phyloP scores from a whole-genome alignment of 2,329 filamentous ascomycete genomes.

The Didymella glomerata region DNA sequence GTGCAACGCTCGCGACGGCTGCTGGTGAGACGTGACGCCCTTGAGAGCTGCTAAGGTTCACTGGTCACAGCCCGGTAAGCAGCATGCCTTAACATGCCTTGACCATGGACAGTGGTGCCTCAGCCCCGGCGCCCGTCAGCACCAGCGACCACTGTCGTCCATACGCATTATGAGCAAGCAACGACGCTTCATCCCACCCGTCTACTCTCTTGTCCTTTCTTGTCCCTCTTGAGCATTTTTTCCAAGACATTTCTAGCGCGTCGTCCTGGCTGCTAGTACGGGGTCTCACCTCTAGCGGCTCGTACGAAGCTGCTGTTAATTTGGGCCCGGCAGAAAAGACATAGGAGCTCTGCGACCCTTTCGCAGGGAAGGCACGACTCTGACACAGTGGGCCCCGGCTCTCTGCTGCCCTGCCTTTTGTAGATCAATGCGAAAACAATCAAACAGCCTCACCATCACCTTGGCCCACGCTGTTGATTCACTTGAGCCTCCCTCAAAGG shows the following conservation, averaged over 20 bases:
- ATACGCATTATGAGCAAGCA: conserved; percentile 21
- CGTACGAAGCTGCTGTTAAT: conserved; percentile 20
- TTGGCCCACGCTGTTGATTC: not conserved
- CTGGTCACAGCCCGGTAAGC: conserved; percentile 22
- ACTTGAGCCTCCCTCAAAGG: too few relatives aligned
- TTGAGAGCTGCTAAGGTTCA: conserved; percentile 1
- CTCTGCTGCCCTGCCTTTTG: too few relatives aligned
- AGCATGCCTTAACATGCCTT: not conserved
- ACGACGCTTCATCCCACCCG: not conserved
- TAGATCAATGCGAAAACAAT: conserved; percentile 26
- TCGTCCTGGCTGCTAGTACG: conserved; percentile 8
- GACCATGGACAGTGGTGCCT: not conserved
- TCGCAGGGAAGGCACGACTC: conserved; percentile 1
- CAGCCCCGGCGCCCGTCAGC: conserved; percentile 18
- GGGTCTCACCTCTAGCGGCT: conserved; percentile 3
- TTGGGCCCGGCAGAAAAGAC: conserved; percentile 6
- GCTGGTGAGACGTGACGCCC: conserved; percentile 13
- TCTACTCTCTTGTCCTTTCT: not conserved
- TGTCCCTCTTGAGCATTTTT: not conserved
- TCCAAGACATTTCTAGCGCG: conserved; percentile 8
- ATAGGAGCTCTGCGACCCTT: conserved; percentile 8
- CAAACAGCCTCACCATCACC: conserved; percentile 21
- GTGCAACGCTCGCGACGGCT: conserved; percentile 15
- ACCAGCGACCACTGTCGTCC: not conserved
- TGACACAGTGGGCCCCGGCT: conserved; percentile 18